Evolutionary conservation across 495 filamentous ascomycete genomes (phyloP), one percentile per base, ranked within the genome.

Genomic region (Trichoderma virens): DNA sequence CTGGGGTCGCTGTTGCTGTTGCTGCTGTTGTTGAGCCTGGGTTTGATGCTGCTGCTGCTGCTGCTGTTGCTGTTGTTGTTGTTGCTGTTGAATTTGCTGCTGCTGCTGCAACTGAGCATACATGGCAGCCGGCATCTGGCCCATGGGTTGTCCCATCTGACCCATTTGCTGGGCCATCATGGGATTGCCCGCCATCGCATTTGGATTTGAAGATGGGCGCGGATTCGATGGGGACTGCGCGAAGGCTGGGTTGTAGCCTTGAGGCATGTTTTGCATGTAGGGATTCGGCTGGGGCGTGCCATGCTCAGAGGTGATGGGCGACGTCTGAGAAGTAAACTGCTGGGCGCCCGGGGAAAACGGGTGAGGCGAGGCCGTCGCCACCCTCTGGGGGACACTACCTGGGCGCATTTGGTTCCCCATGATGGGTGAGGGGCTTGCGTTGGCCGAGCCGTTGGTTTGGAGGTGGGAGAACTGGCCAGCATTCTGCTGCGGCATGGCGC

Each of bases 331-430:
- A 51, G 80, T 85, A 68, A 93, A 90, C 63, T 88, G 85, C 68
- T 89, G 88, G 38, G 85, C 83, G 31, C 87, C 88, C 23, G 91
- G 90, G 1, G 92, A 92, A 75, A 95, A 97, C 0, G 92, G 92
- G 72, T 91, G 91, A 3, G 93, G 93, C 18, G 93, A 97, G 35
- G 91, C 86, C 30, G 94, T 97, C 65, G 91, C 87, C 74, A 97
- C 88, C 63, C 92, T 79, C 75, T 93, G 90, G 16, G 88, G 89
- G 39, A 86, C 83, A 69, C 78, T 84, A 11, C 82, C 80, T 25
- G 82, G 81, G 62, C 83, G 82, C 69, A 84, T 74, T 74, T 94
- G 92, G 74, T 93, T 92, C 56, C 80, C 81, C 80, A 92, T 83
- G 69, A 91, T 82, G 59, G 93, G 93, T 2, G 93, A 97, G 47